Evolutionary conservation across 176 grass and related monocot genomes (phyloP), one percentile per base, ranked within the genome.

Genomic region (Melocanna baccifera): DNA sequence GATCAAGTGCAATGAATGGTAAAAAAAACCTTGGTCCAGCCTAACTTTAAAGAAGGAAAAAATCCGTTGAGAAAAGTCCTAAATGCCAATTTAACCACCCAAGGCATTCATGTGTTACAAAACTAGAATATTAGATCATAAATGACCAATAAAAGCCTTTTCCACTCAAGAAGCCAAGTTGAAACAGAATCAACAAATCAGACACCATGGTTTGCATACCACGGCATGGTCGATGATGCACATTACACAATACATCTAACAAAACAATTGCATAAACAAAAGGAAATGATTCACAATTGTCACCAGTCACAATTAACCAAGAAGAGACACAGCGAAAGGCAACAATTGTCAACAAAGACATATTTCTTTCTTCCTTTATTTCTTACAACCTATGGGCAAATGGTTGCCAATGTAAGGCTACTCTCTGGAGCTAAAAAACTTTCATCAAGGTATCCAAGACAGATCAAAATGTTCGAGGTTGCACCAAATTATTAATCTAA

Each of bases 401-500:
- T 77, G 63, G 15, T 83, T 87, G 86, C 79, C 71, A 62, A 87
- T 82, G 79, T 77, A 77, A 83, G 48, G 41, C 79, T 87, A 83
- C 64, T 77, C 39, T 82, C 72, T 83, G 18, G 72, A 83, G 79
- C 79, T 87, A 79, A 82, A 48, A 86, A 82, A 82, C 62, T 61
- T 87, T 77, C 51, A 83, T 70, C 63, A 87, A 87, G 58, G 41
- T 87, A 76, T 66, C 63, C 71, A 76, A 74, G 86, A 63, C 55
- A 87, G 79, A 77, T 83, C 70, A 72, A 86, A 72, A 88, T 66
- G 64, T 81, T 85, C 76, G 51, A 81, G 42, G 52, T 52, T 81
- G 51, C 83, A 85, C 71, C 76, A 59, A 89, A 85, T 81, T 89
- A 86, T 81, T 86, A 89, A 86, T 81, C 77, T 81, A 86, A 77